These are phyloP conservation scores for Hyaloscypha hepaticicola DNA, from an alignment of 495 filamentous ascomycete genomes.

Conservation along the genomic window DNA sequence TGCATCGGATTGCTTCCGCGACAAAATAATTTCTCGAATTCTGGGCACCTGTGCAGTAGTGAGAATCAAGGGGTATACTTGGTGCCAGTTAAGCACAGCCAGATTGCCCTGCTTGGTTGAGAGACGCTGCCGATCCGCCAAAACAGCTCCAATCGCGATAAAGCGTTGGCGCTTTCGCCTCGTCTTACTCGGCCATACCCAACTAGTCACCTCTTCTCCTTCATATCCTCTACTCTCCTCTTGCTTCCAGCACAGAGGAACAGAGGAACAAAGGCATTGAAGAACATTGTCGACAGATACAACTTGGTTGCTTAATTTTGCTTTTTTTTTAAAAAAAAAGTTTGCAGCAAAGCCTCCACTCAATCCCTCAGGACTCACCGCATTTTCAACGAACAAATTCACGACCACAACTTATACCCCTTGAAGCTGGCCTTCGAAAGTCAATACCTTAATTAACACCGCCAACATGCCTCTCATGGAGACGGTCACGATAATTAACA, in stretches of 20 bases:
- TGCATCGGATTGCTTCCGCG: slow-evolving; percentile 16
- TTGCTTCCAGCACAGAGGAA: neutral
- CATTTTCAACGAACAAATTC: slow-evolving; percentile 13
- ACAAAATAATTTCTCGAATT: neutral
- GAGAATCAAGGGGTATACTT: slow-evolving; percentile 1
- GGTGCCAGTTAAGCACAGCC: slow-evolving; percentile 23
- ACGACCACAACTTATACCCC: slow-evolving; percentile 4
- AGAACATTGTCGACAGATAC: neutral
- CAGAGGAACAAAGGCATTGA: neutral
- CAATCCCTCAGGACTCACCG: slow-evolving; percentile 17
- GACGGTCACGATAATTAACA: slow-evolving; percentile 88
- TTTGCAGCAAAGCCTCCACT: neutral
- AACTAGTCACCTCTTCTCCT: neutral
- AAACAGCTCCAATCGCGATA: slow-evolving; percentile 23
- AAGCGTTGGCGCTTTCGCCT: slow-evolving; percentile 25
- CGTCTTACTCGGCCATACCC: neutral
- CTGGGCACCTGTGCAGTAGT: slow-evolving; percentile 12
- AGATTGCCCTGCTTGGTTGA: slow-evolving; percentile 27
- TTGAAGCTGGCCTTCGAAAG: slow-evolving; percentile 30
- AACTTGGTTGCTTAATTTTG: neutral
- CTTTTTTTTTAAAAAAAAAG: slow-evolving; percentile 9
- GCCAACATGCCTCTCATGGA: slow-evolving; percentile 53
- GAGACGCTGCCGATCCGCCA: slow-evolving; percentile 7
- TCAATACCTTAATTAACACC: slow-evolving; percentile 9
- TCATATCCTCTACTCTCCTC: slow-evolving; percentile 5